A percentile compares a stretch with the other conserved stretches of the same genome.
These are phyloP conservation scores for Plasmodium blacklocki DNA, from an alignment of 169 alveolate genomes.

Conservation along the genomic window DNA sequence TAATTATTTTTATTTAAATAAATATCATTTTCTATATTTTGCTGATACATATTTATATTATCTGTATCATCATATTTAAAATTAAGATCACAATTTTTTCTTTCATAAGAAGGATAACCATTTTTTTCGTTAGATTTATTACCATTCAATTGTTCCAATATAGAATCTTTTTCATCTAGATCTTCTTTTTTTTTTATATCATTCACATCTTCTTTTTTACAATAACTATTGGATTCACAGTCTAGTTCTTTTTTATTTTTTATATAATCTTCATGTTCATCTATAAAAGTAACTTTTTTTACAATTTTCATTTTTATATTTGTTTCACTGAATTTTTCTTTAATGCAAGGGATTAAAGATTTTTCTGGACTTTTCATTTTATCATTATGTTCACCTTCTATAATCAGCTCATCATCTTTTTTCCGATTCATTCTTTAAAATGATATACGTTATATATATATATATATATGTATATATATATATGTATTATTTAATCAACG, in stretches of 20 bases:
- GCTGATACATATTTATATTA: neutral
- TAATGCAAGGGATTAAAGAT: neutral
- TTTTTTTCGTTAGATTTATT: no score
- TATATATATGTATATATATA: no score
- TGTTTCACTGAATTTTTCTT: slow-evolving; percentile 15
- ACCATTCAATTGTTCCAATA: no score
- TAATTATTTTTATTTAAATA: neutral
- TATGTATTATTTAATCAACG: no score
- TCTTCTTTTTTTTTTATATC: neutral
- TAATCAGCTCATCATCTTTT: slow-evolving; percentile 14
- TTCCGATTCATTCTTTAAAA: slow-evolving; percentile 9
- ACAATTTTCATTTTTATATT: slow-evolving; percentile 22
- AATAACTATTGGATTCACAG: neutral
- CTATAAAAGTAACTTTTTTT: slow-evolving; percentile 53
- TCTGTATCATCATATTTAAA: neutral
- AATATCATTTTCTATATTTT: neutral
- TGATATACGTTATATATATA: no score
- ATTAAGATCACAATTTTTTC: neutral
- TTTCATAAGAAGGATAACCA: neutral
- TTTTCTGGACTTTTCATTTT: neutral
- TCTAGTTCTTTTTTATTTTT: slow-evolving; percentile 17
- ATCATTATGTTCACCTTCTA: neutral
- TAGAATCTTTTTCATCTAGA: no score
- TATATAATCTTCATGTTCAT: slow-evolving; percentile 9
- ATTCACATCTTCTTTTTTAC: neutral